phyloP scores from a whole-genome alignment of 441 rosid genomes.

The Jatropha podagrica region DNA sequence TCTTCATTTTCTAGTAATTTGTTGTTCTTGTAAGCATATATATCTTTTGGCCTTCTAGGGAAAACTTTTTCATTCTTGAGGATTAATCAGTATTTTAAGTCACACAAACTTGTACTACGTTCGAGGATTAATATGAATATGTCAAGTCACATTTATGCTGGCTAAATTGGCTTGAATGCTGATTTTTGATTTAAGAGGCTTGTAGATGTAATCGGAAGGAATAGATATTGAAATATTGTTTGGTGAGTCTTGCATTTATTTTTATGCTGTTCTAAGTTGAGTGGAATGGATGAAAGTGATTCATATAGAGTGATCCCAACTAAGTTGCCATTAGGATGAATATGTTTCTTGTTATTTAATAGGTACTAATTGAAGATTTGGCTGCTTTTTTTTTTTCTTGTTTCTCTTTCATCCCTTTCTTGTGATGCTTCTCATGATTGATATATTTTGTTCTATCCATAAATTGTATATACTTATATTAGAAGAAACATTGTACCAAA shows the following conservation, averaged over 20 bases:
- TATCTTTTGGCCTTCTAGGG: neutral
- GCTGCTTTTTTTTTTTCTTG: neutral
- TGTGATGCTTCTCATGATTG: neutral
- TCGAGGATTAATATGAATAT: no score
- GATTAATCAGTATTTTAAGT: neutral
- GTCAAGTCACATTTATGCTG: neutral
- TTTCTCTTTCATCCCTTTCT: neutral
- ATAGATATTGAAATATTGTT: neutral
- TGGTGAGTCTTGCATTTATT: neutral
- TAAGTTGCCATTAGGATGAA: neutral
- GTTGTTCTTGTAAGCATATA: neutral
- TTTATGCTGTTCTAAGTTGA: neutral
- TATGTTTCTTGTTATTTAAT: neutral
- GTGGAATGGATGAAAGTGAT: neutral
- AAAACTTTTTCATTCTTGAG: neutral
- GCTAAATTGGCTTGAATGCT: neutral
- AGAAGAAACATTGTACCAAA: neutral
- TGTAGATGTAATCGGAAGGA: neutral
- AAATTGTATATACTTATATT: neutral
- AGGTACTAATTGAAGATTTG: neutral
- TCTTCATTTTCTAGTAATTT: neutral
- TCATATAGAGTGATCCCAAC: neutral
- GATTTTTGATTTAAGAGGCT: neutral
- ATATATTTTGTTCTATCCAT: neutral
- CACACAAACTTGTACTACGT: no score